A percentile compares a stretch with the other conserved stretches of the same genome.
Evolutionary conservation across 208 protist genomes (phyloP).

Genomic region (Trypanosoma vivax): DNA sequence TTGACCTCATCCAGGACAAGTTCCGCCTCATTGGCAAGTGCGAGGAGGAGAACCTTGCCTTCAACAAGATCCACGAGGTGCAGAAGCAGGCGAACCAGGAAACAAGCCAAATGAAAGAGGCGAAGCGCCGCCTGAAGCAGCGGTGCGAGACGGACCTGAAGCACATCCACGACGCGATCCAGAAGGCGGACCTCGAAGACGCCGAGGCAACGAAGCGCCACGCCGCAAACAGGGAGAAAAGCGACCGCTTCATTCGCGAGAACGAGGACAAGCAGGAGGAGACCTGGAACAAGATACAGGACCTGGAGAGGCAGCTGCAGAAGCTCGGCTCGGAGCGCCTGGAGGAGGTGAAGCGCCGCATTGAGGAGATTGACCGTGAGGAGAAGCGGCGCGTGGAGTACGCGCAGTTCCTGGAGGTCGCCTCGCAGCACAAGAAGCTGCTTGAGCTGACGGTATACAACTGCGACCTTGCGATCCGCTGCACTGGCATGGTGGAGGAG

Average conservation of each 20-base stretch:
- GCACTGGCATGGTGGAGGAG: conserved; percentile 42
- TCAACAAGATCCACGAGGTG: conserved; percentile 72
- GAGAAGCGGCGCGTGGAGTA: conserved; percentile 48
- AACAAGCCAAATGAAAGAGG: conserved; percentile 48
- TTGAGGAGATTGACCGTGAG: conserved; percentile 51
- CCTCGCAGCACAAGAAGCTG: conserved; percentile 52
- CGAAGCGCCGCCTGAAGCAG: conserved; percentile 52
- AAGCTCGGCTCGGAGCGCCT: conserved; percentile 40
- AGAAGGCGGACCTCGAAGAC: conserved; percentile 49
- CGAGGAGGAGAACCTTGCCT: conserved; percentile 72
- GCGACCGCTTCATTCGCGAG: conserved; percentile 34
- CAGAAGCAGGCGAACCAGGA: conserved; percentile 58
- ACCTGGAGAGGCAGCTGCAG: conserved; percentile 44
- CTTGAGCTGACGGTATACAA: conserved; percentile 49
- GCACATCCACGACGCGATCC: conserved; percentile 52
- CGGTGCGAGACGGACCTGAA: conserved; percentile 52
- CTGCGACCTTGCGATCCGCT: conserved; percentile 45
- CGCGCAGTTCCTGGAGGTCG: conserved; percentile 38
- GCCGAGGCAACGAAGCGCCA: conserved; percentile 45
- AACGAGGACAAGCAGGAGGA: conserved; percentile 53
- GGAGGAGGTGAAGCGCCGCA: conserved; percentile 45
- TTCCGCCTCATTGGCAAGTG: conserved; percentile 64
- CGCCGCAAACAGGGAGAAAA: conserved; percentile 42
- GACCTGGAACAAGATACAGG: conserved; percentile 49
- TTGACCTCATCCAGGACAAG: conserved; percentile 74